A percentile compares a stretch with the other conserved stretches of the same genome.
Evolutionary conservation across 2,329 filamentous ascomycete genomes (phyloP).

Genomic region (Paraphaeosphaeria sporulosa): DNA sequence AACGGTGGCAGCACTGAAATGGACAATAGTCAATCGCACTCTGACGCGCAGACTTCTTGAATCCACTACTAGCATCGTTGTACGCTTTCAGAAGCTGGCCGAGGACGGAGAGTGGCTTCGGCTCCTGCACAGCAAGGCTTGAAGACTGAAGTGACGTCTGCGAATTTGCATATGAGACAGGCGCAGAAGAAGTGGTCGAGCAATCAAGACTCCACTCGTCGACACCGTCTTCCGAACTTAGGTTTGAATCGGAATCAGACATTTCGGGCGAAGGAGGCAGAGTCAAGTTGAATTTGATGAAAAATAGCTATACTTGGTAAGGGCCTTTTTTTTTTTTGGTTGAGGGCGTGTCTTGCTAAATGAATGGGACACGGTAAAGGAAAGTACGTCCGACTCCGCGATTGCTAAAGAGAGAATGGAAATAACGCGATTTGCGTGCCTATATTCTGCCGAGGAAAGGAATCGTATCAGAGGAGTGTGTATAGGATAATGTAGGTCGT

Average conservation of each 20-base stretch:
- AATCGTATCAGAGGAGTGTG: not conserved
- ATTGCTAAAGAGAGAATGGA: too few species aligned
- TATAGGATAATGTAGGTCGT: not conserved
- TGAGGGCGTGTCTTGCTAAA: not conserved
- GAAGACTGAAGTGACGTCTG: not conserved
- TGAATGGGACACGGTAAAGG: not conserved
- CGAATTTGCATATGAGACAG: not conserved
- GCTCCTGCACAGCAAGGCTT: not conserved
- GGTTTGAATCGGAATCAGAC: constrained; percentile 7
- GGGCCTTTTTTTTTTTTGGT: too few species aligned
- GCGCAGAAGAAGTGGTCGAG: not conserved
- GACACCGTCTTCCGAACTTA: not conserved
- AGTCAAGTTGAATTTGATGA: constrained; percentile 6
- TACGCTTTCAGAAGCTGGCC: not conserved
- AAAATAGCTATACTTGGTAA: not conserved
- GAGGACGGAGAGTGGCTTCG: not conserved
- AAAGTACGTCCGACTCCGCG: not conserved
- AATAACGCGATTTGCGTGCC: not conserved
- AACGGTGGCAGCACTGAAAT: not conserved
- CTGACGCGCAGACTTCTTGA: not conserved
- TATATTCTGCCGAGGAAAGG: not conserved
- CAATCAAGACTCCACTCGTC: not conserved
- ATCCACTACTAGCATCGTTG: not conserved
- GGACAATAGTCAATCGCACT: not conserved
- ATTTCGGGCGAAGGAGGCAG: constrained; percentile 1